Conservation (phyloP, 148 eudicot species). For the Spergularia bocconei region DNA sequence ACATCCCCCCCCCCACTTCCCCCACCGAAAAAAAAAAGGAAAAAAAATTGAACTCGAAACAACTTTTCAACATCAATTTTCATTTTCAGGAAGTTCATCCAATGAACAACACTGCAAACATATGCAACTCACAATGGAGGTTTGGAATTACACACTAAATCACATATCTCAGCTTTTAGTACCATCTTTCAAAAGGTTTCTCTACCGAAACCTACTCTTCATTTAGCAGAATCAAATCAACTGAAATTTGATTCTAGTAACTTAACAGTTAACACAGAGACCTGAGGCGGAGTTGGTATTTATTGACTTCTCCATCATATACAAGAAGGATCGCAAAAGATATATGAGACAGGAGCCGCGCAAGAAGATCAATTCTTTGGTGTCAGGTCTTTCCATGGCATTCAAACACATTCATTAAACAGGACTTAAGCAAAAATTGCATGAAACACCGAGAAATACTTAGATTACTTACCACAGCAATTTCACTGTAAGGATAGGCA, state of each 20-base stretch:
- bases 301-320: too few species aligned
- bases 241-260: not conserved
- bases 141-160: not conserved
- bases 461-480: slow-evolving; percentile 38
- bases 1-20: too few species aligned
- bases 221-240: not conserved
- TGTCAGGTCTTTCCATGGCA: not conserved
- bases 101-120: not conserved
- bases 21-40: too few species aligned
- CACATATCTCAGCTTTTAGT: not conserved
- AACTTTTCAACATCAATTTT: not conserved
- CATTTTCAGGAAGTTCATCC: not conserved
- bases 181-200: not conserved
- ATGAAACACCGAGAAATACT: slow-evolving; percentile 11
- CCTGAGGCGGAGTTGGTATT: too few species aligned
- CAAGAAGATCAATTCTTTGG: not conserved
- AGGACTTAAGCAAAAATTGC: not conserved
- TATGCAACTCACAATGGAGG: not conserved
- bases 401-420: not conserved
- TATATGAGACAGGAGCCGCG: too few species aligned
- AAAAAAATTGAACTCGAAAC: not conserved
- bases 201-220: not conserved
- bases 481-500: slow-evolving; percentile 31
- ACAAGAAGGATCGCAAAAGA: too few species aligned
- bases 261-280: too few species aligned